Conservation (phyloP, 805 yeast species). For the Zygosaccharomyces gambellarensis region DNA sequence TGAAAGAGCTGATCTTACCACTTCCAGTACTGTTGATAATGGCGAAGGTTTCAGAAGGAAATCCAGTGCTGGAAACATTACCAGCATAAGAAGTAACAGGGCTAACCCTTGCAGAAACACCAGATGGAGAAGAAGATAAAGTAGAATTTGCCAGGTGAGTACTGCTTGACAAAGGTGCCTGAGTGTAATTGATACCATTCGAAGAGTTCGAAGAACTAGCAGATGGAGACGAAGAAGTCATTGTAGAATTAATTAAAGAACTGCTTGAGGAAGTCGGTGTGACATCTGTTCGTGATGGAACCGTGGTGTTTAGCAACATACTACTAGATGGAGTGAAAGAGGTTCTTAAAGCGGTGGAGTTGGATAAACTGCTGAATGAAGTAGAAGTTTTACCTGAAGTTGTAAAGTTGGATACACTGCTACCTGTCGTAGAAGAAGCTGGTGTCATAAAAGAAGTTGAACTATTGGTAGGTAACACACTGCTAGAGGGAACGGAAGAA, state of each 20-base stretch:
- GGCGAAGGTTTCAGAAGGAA: not conserved
- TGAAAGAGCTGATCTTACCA: not conserved
- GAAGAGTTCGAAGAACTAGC: not conserved
- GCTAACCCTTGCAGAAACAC: not conserved
- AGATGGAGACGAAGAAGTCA: not conserved
- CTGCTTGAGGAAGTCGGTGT: not conserved
- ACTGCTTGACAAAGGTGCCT: not conserved
- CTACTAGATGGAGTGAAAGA: not conserved
- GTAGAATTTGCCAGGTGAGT: not conserved
- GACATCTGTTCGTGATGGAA: not conserved
- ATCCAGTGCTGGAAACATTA: too few species aligned
- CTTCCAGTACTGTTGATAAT: conserved; percentile 5
- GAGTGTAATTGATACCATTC: not conserved
- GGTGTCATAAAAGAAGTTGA: too few species aligned
- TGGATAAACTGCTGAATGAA: not conserved
- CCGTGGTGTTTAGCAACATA: not conserved
- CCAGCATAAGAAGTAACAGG: not conserved
- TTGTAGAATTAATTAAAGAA: not conserved
- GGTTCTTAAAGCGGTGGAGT: not conserved
- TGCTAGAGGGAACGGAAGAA: not conserved
- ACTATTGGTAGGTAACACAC: too few species aligned
- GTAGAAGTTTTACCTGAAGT: too few species aligned
- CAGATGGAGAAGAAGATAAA: not conserved
- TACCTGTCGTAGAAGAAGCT: too few species aligned
- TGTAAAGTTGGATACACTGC: too few species aligned